Percentiles rank a stretch among this genome's conserved stretches.
Evolutionary conservation across 1,284 basidiomycete genomes (phyloP).

Genomic region (Amylostereum chailletii): DNA sequence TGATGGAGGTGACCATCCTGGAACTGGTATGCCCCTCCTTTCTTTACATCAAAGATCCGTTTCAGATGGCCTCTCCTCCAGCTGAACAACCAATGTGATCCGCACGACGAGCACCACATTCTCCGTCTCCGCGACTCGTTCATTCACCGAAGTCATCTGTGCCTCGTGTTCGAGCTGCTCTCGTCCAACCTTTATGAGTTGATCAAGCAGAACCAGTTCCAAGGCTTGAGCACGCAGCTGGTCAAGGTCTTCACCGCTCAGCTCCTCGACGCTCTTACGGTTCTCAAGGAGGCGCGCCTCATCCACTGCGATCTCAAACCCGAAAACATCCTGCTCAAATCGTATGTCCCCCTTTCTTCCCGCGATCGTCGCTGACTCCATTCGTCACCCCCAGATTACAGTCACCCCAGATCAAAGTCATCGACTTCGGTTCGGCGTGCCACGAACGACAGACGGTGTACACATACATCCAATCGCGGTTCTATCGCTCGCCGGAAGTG

Average conservation of each 20-base stretch:
- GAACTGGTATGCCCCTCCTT: slow-evolving; percentile 63
- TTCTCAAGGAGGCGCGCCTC: slow-evolving; percentile 90
- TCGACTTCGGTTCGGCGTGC: slow-evolving; percentile 98
- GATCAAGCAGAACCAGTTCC: slow-evolving; percentile 99
- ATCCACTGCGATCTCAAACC: slow-evolving; percentile 99
- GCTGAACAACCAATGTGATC: slow-evolving; percentile 91
- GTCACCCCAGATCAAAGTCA: slow-evolving; percentile 97
- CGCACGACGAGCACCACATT: slow-evolving; percentile 94
- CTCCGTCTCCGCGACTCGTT: slow-evolving; percentile 93
- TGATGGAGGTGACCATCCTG: slow-evolving; percentile 99
- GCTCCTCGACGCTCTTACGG: slow-evolving; percentile 84
- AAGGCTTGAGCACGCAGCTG: slow-evolving; percentile 91
- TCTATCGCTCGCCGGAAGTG: slow-evolving; percentile 98
- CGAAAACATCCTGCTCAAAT: slow-evolving; percentile 92
- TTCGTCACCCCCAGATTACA: slow-evolving; percentile 55
- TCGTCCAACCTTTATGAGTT: slow-evolving; percentile 98
- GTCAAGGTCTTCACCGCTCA: slow-evolving; percentile 98
- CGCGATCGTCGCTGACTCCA: slow-evolving; percentile 5
- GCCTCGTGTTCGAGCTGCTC: slow-evolving; percentile 95
- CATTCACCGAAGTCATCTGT: slow-evolving; percentile 94
- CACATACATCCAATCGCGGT: slow-evolving; percentile 98
- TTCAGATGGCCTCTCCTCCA: slow-evolving; percentile 22
- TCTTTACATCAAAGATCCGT: not conserved
- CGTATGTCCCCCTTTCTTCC: slow-evolving; percentile 44
- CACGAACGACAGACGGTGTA: slow-evolving; percentile 99